These are phyloP conservation scores for Bipolaris victoriae DNA, from an alignment of 2,329 filamentous ascomycete species.

Conservation along the genomic window DNA sequence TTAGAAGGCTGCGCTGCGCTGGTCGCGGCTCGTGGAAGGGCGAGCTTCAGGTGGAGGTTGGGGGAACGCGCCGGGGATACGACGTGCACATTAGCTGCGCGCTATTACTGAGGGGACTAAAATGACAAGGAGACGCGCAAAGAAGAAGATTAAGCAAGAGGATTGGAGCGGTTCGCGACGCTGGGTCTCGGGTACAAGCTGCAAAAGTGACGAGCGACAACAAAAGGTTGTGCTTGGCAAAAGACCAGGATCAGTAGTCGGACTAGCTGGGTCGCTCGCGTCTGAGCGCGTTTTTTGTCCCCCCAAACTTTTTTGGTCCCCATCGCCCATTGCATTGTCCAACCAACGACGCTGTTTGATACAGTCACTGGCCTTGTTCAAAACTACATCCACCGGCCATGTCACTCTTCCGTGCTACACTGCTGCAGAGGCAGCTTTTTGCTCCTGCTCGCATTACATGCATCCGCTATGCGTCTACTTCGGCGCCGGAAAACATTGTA, in stretches of 20 bases:
- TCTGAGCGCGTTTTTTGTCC: conserved; percentile 22
- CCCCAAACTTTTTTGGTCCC: conserved; percentile 16
- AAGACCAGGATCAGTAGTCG: conserved; percentile 20
- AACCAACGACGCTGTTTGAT: not conserved
- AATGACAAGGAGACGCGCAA: conserved; percentile 26
- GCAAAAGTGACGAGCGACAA: conserved; percentile 35
- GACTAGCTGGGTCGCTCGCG: conserved; percentile 17
- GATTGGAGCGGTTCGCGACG: conserved; percentile 38
- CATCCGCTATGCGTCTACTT: conserved; percentile 30
- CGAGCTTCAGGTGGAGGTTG: conserved; percentile 36
- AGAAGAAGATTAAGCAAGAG: conserved; percentile 21
- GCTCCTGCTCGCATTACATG: conserved; percentile 22
- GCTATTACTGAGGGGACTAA: conserved; percentile 16
- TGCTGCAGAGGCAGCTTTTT: conserved; percentile 24
- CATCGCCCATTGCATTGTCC: not conserved
- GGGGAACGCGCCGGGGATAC: conserved; percentile 36
- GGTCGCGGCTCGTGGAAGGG: conserved; percentile 31
- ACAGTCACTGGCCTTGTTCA: not conserved
- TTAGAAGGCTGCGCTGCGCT: conserved; percentile 22
- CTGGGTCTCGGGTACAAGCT: conserved; percentile 27
- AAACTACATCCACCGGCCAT: conserved; percentile 15
- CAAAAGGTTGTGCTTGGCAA: conserved; percentile 35
- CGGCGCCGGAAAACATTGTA: conserved; percentile 32
- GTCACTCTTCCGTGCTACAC: conserved; percentile 34
- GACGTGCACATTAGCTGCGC: conserved; percentile 39